A percentile compares a stretch with the other conserved stretches of the same genome.
These are phyloP conservation scores for Citeromyces nyonsensis DNA, from an alignment of 805 yeast species.

Conservation along the genomic window DNA sequence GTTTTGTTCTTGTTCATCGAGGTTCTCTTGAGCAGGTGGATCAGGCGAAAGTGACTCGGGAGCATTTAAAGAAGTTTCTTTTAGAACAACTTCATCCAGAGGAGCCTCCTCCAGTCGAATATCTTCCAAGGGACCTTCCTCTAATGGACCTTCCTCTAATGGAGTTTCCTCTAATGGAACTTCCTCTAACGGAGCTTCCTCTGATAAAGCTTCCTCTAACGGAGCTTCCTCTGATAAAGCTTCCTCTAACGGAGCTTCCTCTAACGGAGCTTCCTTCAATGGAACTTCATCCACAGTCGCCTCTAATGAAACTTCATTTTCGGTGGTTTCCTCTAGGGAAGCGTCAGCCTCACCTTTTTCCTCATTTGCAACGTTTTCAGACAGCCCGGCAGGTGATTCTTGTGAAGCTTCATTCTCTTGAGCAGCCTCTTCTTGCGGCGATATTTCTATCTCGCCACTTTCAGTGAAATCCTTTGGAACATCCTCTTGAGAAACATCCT, in stretches of 20 bases:
- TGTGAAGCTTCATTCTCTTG: constrained; percentile 3
- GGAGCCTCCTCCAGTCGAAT: too few species aligned
- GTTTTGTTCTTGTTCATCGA: constrained; percentile 1
- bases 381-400: constrained; percentile 1
- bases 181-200: constrained; percentile 2
- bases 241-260: background rate
- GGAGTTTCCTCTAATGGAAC: constrained; percentile 4
- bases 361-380: constrained; percentile 2
- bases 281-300: constrained; percentile 1
- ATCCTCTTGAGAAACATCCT: constrained; percentile 6
- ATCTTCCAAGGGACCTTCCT: background rate
- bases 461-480: constrained; percentile 3
- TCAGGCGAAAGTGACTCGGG: background rate
- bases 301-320: background rate
- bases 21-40: background rate
- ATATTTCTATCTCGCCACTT: constrained; percentile 2
- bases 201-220: background rate
- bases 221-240: background rate
- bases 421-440: constrained; percentile 3
- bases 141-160: constrained; percentile 1
- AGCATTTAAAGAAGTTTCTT: too few species aligned
- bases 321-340: background rate
- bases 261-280: background rate
- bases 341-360: constrained; percentile 1
- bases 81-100: too few species aligned